Percentiles rank a stretch among this genome's conserved stretches.
These are phyloP conservation scores for Yamadazyma diospyri DNA, from an alignment of 1,139 yeast species.

Conservation along the genomic window DNA sequence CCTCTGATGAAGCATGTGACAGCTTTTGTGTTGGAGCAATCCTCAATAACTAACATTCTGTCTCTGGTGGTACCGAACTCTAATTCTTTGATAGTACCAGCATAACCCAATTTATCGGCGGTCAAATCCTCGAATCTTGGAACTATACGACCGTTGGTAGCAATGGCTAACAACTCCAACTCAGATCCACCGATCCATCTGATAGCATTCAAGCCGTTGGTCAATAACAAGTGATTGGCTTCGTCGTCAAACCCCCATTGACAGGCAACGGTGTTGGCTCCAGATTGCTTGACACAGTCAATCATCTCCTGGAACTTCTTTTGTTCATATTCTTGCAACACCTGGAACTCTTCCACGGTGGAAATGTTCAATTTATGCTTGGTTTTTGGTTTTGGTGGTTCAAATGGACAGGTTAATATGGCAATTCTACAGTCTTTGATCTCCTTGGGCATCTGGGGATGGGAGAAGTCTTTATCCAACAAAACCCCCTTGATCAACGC, in stretches of 20 bases:
- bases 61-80: conserved; percentile 97
- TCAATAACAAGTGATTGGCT: conserved; percentile 88
- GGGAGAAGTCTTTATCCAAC: conserved; percentile 94
- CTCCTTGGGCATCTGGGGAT: conserved; percentile 93
- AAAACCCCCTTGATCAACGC: conserved; percentile 85
- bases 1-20: conserved; percentile 95
- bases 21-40: conserved; percentile 82
- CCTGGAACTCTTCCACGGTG: conserved; percentile 87
- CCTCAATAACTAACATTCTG: conserved; percentile 92
- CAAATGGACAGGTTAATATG: conserved; percentile 95
- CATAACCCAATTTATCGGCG: conserved; percentile 78
- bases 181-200: conserved; percentile 99
- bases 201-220: conserved; percentile 89
- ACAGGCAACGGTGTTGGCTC: conserved; percentile 95
- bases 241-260: conserved; percentile 99
- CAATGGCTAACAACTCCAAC: conserved; percentile 91
- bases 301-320: conserved; percentile 91
- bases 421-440: conserved; percentile 85
- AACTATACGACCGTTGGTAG: conserved; percentile 95
- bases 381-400: conserved; percentile 99
- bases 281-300: conserved; percentile 76
- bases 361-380: conserved; percentile 95
- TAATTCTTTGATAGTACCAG: conserved; percentile 81
- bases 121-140: conserved; percentile 94
- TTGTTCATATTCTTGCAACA: conserved; percentile 87